These are phyloP conservation scores for Austroboletus novae-zelandiae DNA, from an alignment of 1,284 basidiomycete genomes.

Conservation along the genomic window DNA sequence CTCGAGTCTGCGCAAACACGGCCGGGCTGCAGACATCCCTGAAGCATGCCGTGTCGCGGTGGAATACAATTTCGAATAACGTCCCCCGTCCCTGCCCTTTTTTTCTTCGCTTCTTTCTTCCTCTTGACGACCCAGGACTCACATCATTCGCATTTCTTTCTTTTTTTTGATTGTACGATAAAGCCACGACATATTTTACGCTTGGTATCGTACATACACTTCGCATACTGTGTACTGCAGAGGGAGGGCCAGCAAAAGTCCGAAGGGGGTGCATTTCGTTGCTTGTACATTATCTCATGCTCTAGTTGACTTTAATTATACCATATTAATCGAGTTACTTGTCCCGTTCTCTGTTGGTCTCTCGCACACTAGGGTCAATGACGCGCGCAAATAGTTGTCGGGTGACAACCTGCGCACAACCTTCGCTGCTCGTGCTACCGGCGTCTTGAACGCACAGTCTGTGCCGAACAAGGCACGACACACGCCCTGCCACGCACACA, in stretches of 20 bases:
- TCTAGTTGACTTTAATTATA: slow-evolving; percentile 33
- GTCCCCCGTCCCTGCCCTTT: background rate
- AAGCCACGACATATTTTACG: slow-evolving; percentile 27
- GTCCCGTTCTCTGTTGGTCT: background rate
- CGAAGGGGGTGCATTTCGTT: slow-evolving; percentile 16
- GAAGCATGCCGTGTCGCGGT: slow-evolving; percentile 72
- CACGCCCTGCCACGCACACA: background rate
- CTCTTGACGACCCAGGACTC: slow-evolving; percentile 19
- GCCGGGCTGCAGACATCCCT: slow-evolving; percentile 45
- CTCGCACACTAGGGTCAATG: background rate
- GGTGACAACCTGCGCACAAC: background rate
- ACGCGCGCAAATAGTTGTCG: background rate
- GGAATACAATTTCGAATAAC: slow-evolving; percentile 65
- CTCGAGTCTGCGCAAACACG: slow-evolving; percentile 58
- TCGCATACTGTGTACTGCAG: slow-evolving; percentile 21
- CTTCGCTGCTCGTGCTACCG: background rate
- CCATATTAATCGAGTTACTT: slow-evolving; percentile 31
- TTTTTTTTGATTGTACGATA: slow-evolving; percentile 29
- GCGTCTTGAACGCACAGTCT: background rate
- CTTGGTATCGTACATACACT: slow-evolving; percentile 29
- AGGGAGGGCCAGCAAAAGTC: background rate
- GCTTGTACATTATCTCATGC: slow-evolving; percentile 31
- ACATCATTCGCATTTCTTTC: slow-evolving; percentile 20
- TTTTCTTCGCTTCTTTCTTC: background rate
- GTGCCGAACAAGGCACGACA: background rate